Evolutionary conservation across 202 grass and related monocot species (phyloP).

Genomic region (Brachypodium distachyon): DNA sequence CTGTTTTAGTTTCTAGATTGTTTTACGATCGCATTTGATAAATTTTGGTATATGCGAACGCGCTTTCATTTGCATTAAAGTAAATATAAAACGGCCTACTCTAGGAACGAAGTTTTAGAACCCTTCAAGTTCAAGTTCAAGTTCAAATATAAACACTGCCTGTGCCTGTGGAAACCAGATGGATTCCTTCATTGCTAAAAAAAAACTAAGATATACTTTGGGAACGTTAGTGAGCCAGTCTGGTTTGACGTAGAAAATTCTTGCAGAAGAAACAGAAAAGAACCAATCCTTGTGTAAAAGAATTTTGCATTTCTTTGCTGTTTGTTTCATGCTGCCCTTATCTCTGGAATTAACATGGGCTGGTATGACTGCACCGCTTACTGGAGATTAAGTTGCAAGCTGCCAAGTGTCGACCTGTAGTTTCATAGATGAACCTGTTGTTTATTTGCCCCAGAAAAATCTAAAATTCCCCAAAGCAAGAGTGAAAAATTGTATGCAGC

Average conservation of each 20-base stretch:
- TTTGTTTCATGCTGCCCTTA: neutral
- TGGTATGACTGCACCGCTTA: neutral
- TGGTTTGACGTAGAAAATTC: neutral
- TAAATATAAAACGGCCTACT: neutral
- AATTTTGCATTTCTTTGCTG: neutral
- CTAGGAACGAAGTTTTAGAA: neutral
- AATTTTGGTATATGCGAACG: neutral
- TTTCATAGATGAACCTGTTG: too few species aligned
- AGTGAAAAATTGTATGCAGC: neutral
- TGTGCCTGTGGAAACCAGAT: too few species aligned
- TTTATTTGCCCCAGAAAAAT: too few species aligned
- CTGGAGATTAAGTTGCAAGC: too few species aligned
- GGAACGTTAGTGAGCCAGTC: neutral
- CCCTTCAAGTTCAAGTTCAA: too few species aligned
- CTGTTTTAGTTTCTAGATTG: neutral
- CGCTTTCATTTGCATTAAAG: neutral
- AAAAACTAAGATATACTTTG: neutral
- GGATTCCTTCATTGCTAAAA: neutral
- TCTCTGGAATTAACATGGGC: neutral
- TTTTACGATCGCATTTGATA: neutral
- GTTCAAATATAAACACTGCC: too few species aligned
- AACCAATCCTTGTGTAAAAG: neutral
- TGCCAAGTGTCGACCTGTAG: too few species aligned
- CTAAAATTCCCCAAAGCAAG: too few species aligned
- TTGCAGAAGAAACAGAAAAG: neutral